Evolutionary conservation across 2,329 filamentous ascomycete species (phyloP).

Genomic region (Penicillium sp.): DNA sequence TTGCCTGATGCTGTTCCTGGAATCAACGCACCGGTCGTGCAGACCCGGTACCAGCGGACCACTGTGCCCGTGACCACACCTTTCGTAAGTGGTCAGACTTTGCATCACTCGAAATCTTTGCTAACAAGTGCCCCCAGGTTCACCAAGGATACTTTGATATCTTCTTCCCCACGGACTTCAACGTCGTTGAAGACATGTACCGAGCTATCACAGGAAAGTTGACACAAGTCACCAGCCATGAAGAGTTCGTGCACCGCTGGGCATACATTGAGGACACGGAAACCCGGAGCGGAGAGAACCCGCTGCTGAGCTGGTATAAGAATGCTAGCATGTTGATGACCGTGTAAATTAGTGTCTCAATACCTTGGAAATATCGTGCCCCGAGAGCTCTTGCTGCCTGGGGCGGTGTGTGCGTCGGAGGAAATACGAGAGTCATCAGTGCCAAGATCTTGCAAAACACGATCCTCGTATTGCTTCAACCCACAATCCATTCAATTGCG

Average conservation of each 20-base stretch:
- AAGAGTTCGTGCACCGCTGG: slow-evolving; percentile 88
- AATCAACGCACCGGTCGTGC: slow-evolving; percentile 90
- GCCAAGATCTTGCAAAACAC: no score
- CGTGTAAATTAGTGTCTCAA: slow-evolving; percentile 52
- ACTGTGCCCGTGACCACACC: slow-evolving; percentile 90
- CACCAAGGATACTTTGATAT: slow-evolving; percentile 99
- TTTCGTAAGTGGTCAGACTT: slow-evolving; percentile 63
- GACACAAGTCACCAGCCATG: slow-evolving; percentile 80
- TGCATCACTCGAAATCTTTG: not conserved
- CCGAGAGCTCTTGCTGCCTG: not conserved
- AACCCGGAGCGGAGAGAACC: slow-evolving; percentile 90
- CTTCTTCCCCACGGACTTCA: slow-evolving; percentile 94
- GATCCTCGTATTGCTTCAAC: no score
- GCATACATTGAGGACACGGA: slow-evolving; percentile 86
- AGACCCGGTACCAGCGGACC: slow-evolving; percentile 83
- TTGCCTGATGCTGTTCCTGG: slow-evolving; percentile 82
- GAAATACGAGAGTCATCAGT: no score
- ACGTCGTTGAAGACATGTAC: slow-evolving; percentile 87
- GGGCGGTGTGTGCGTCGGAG: no score
- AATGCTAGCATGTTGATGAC: slow-evolving; percentile 94
- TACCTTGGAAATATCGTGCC: not conserved
- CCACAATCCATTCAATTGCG: no score
- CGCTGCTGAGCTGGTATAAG: slow-evolving; percentile 87
- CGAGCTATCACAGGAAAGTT: slow-evolving; percentile 89
- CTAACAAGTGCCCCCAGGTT: slow-evolving; percentile 57